These are phyloP conservation scores for Wickerhamomyces sp. DNA, from an alignment of 1,139 yeast species.

Conservation along the genomic window DNA sequence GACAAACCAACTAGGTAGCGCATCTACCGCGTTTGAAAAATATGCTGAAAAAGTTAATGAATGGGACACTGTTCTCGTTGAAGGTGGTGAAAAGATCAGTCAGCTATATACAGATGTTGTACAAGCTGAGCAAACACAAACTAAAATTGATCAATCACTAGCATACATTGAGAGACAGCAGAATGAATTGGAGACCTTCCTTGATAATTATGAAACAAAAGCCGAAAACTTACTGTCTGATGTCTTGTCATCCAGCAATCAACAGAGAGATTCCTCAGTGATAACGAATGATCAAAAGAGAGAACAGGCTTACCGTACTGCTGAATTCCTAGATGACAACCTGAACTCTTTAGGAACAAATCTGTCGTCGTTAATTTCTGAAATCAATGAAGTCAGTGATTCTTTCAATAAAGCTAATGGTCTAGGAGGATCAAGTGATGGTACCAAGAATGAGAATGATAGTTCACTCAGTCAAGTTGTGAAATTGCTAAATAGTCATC, in stretches of 20 bases:
- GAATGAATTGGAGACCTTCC: constrained; percentile 76
- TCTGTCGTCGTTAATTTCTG: constrained; percentile 70
- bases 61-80: constrained; percentile 83
- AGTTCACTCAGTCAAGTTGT: constrained; percentile 61
- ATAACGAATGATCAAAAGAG: constrained; percentile 69
- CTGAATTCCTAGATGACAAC: constrained; percentile 80
- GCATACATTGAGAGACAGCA: constrained; percentile 88
- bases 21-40: constrained; percentile 69
- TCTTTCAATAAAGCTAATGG: constrained; percentile 59
- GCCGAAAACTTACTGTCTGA: constrained; percentile 55
- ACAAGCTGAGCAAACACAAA: constrained; percentile 81
- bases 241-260: constrained; percentile 31
- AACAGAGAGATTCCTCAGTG: constrained; percentile 21
- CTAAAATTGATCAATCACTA: constrained; percentile 80
- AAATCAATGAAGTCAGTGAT: constrained; percentile 82
- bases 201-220: constrained; percentile 82
- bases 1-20: constrained; percentile 78
- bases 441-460: constrained; percentile 24
- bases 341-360: constrained; percentile 73
- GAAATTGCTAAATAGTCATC: constrained; percentile 78
- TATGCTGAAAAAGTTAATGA: constrained; percentile 71
- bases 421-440: constrained; percentile 24
- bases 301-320: constrained; percentile 83
- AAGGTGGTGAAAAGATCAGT: constrained; percentile 81
- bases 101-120: constrained; percentile 73